Conservation (phyloP, 2,329 filamentous ascomycete species). For the Thyridium curvatum region DNA sequence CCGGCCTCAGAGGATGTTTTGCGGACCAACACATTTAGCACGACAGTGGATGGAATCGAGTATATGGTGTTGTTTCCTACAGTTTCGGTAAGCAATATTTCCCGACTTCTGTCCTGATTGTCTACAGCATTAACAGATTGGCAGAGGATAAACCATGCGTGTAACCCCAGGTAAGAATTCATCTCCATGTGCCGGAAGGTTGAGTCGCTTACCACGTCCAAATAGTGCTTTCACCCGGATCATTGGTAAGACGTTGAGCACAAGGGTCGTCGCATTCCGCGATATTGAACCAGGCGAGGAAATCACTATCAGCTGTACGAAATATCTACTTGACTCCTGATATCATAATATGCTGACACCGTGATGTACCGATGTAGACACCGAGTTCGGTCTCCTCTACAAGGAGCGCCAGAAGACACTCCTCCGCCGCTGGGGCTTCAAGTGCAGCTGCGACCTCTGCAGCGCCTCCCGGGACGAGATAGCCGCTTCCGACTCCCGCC, state of each 20-base stretch:
- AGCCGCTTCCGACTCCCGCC: slow-evolving; percentile 15
- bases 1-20: slow-evolving; percentile 23
- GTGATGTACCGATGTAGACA: slow-evolving; percentile 8
- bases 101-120: neutral
- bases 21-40: slow-evolving; percentile 25
- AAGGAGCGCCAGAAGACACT: slow-evolving; percentile 10
- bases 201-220: neutral
- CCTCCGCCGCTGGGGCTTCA: slow-evolving; percentile 16
- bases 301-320: slow-evolving; percentile 21
- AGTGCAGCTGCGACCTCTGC: slow-evolving; percentile 19
- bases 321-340: neutral
- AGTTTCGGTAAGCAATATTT: slow-evolving; percentile 12
- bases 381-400: slow-evolving; percentile 11
- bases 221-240: slow-evolving; percentile 15
- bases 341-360: slow-evolving; percentile 5
- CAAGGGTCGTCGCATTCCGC: slow-evolving; percentile 13
- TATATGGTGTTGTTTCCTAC: slow-evolving; percentile 15
- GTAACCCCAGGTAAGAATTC: slow-evolving; percentile 12
- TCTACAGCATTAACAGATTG: too few species aligned
- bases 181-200: neutral
- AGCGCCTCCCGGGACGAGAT: slow-evolving; percentile 2
- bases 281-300: slow-evolving; percentile 19
- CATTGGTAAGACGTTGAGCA: slow-evolving; percentile 12
- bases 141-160: slow-evolving; percentile 20
- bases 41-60: slow-evolving; percentile 12